Percentiles rank a stretch among this genome's conserved stretches.
These are phyloP conservation scores for Puccinia coronata DNA, from an alignment of 1,284 basidiomycete genomes.

Conservation along the genomic window DNA sequence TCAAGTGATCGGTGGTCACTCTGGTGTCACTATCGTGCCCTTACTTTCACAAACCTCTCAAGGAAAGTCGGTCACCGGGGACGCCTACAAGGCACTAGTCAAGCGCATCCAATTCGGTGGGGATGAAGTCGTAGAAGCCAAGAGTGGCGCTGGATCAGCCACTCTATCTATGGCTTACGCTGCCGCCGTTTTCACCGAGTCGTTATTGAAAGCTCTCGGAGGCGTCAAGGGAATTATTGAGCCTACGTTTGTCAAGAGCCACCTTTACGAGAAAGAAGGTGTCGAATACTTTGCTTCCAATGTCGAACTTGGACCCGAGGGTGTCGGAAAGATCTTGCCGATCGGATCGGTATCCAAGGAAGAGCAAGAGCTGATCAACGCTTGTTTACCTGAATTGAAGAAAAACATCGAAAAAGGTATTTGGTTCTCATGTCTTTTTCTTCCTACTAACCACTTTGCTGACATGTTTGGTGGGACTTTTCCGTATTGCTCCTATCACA, in stretches of 20 bases:
- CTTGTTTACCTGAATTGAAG: slow-evolving; percentile 79
- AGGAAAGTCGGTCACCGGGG: slow-evolving; percentile 63
- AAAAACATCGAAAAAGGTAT: slow-evolving; percentile 94
- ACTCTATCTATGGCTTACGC: slow-evolving; percentile 87
- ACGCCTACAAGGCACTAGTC: slow-evolving; percentile 66
- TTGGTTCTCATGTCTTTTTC: not conserved
- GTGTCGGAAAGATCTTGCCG: slow-evolving; percentile 85
- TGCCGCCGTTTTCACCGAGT: slow-evolving; percentile 78
- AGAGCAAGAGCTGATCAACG: slow-evolving; percentile 82
- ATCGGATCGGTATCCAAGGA: slow-evolving; percentile 73
- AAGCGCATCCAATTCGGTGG: slow-evolving; percentile 94
- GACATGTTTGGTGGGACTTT: not conserved
- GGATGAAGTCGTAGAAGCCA: slow-evolving; percentile 89
- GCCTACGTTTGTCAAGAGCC: slow-evolving; percentile 81
- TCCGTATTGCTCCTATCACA: not conserved
- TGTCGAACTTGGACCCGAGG: slow-evolving; percentile 79
- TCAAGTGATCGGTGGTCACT: slow-evolving; percentile 53
- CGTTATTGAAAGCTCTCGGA: slow-evolving; percentile 78
- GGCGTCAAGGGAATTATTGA: slow-evolving; percentile 83
- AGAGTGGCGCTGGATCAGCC: slow-evolving; percentile 81
- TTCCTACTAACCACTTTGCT: not conserved
- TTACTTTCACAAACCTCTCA: slow-evolving; percentile 87
- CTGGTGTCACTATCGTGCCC: slow-evolving; percentile 72
- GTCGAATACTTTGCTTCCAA: slow-evolving; percentile 80
- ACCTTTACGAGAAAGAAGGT: slow-evolving; percentile 70